A percentile compares a stretch with the other conserved stretches of the same genome.
These are phyloP conservation scores for Boletus pseudo-olivaceus DNA, from an alignment of 768 basidiomycete genomes.

Conservation along the genomic window DNA sequence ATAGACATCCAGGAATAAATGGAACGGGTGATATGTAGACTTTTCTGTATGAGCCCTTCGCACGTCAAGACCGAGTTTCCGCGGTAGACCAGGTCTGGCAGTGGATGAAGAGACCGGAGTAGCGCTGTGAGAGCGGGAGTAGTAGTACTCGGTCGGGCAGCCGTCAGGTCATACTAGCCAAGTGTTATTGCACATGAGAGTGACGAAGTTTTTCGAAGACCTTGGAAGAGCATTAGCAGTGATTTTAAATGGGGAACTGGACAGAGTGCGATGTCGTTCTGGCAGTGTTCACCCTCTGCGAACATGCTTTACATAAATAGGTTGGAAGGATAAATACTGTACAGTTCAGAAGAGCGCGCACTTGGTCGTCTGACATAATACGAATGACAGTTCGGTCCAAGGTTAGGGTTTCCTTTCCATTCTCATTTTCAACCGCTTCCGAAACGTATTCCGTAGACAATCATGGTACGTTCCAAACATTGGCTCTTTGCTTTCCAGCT, in stretches of 20 bases:
- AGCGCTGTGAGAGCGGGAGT: too few relatives aligned
- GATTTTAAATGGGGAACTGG: background rate
- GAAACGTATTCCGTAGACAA: background rate
- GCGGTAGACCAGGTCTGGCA: background rate
- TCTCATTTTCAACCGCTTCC: background rate
- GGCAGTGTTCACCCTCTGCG: background rate
- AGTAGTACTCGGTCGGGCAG: too few relatives aligned
- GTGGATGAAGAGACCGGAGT: background rate
- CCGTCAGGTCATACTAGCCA: too few relatives aligned
- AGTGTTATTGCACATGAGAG: too few relatives aligned
- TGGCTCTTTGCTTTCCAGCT: background rate
- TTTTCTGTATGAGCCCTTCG: background rate
- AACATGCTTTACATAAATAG: too few relatives aligned
- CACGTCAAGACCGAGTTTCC: background rate
- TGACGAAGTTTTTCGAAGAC: background rate
- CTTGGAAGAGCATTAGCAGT: background rate
- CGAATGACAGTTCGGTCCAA: background rate
- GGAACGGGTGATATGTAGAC: background rate
- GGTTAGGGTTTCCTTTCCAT: slow-evolving; percentile 17
- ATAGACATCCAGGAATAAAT: background rate
- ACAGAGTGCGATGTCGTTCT: background rate
- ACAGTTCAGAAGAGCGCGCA: too few relatives aligned
- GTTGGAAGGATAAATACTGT: too few relatives aligned
- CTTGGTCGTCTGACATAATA: background rate
- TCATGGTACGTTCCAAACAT: slow-evolving; percentile 11